These are phyloP conservation scores for Sisymbrium altissimum DNA, from an alignment of 345 rosid species.

Conservation along the genomic window DNA sequence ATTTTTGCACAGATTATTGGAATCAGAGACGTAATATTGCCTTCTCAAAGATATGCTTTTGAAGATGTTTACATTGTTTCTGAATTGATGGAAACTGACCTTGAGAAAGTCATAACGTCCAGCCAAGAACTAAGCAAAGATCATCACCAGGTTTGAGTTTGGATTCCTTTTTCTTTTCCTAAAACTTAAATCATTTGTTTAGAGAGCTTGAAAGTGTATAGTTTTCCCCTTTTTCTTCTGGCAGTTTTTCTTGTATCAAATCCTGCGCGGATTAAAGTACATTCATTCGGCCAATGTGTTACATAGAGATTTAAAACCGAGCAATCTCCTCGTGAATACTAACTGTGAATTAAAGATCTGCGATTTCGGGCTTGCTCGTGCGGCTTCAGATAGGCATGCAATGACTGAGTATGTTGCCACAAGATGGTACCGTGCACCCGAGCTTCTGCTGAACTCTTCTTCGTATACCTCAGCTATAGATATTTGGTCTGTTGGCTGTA, in stretches of 20 bases:
- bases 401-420: conserved; percentile 91
- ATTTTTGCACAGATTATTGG: conserved; percentile 64
- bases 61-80: conserved; percentile 88
- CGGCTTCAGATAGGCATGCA: conserved; percentile 71
- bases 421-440: conserved; percentile 98
- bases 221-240: background rate
- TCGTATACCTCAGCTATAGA: conserved; percentile 86
- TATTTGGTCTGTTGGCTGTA: conserved; percentile 95
- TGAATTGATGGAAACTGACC: conserved; percentile 79
- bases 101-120: conserved; percentile 60
- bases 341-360: conserved; percentile 84
- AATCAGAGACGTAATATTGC: conserved; percentile 85
- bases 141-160: conserved; percentile 67
- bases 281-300: conserved; percentile 93
- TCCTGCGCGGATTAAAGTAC: conserved; percentile 85
- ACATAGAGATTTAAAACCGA: conserved; percentile 92
- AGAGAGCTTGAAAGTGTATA: background rate
- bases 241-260: conserved; percentile 93
- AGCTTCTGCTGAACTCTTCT: conserved; percentile 70
- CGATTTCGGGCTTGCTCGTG: conserved; percentile 93
- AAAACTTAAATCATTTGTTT: background rate
- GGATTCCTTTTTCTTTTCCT: background rate
- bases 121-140: conserved; percentile 54
- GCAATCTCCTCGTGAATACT: conserved; percentile 76
- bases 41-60: conserved; percentile 58